phyloP scores from a whole-genome alignment of 2,329 filamentous ascomycete species.

The Trichoderma atroviride region DNA sequence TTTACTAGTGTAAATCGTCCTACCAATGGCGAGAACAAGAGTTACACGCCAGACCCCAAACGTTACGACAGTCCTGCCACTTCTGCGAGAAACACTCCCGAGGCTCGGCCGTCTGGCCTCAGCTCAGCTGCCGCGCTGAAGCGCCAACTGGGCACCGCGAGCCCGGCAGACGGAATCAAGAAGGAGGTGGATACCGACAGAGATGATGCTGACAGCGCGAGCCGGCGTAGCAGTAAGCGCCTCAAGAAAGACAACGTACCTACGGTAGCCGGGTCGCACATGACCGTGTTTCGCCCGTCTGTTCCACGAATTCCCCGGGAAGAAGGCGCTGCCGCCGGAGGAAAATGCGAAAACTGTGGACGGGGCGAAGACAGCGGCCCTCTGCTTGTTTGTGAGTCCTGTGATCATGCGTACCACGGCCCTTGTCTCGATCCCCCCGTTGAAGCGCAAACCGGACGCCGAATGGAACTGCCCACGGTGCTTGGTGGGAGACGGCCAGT shows the following conservation, averaged over 20 bases:
- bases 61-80: conserved; percentile 63
- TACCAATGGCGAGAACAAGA: conserved; percentile 53
- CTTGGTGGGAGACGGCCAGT: conserved; percentile 93
- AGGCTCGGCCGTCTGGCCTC: conserved; percentile 59
- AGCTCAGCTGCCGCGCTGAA: conserved; percentile 68
- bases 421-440: conserved; percentile 84
- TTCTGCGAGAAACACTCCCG: conserved; percentile 66
- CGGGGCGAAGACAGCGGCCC: conserved; percentile 72
- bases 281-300: conserved; percentile 88
- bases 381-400: conserved; percentile 85
- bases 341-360: conserved; percentile 85
- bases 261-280: conserved; percentile 93
- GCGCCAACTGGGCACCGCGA: conserved; percentile 70
- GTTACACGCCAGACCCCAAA: conserved; percentile 62
- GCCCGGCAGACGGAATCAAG: conserved; percentile 48
- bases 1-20: conserved; percentile 69
- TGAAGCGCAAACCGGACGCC: conserved; percentile 72
- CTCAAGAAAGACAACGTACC: conserved; percentile 80
- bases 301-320: conserved; percentile 67
- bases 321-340: conserved; percentile 49
- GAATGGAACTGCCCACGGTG: conserved; percentile 98
- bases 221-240: conserved; percentile 89
- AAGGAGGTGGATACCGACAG: conserved; percentile 53
- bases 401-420: conserved; percentile 85
- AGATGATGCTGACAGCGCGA: conserved; percentile 66